Evolutionary conservation across 2,329 filamentous ascomycete species (phyloP), one percentile per base, ranked within the genome.

Genomic region (Apiospora hydei): DNA sequence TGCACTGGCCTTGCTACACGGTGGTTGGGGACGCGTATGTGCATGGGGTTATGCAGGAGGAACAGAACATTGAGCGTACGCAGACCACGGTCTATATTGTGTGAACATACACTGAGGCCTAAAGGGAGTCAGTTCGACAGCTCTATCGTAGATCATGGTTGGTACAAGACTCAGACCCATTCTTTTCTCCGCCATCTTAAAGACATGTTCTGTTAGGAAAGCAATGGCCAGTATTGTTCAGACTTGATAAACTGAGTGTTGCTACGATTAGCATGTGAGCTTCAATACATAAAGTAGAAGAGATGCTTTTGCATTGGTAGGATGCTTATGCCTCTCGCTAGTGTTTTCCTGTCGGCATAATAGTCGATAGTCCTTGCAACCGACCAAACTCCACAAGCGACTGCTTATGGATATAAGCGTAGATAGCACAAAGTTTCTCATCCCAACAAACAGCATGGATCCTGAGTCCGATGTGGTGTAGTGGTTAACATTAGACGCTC

Each of bases 401-500:
- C 46, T 49, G 46, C 46, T 47, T 47, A 47, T 49, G 46, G 18
- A 49, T 4, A n/a, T n/a, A n/a, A 8, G 7, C 6, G 10, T 46
- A n/a, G 18, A n/a, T 8, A 8, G 10, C 18, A 21, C n/a, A 47
- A 21, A 24, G 7, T 41, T 41, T 41, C n/a, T n/a, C n/a, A n/a
- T 41, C 1, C 11, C 41, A 41, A 6, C 34, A 41, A 1, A 41
- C 41, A 41, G 2, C 41, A 13, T 6, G 7, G 7, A 41, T 10
- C 4, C 41, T 8, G 41, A 64, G 72, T 80, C 79, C 79, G 79
- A 80, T 80, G 79, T 79, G 82, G 78, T 80, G 77, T 78, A 78
- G 77, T 80, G 79, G 79, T 75, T 76, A 80, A 81, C 79, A 81
- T 81, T 78, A 79, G 77, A 79, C 78, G 79, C 79, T 81, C 79